Evolutionary conservation across 1,139 yeast species (phyloP), one percentile per base, ranked within the genome.

Genomic region (Kluyveromyces marxianus): DNA sequence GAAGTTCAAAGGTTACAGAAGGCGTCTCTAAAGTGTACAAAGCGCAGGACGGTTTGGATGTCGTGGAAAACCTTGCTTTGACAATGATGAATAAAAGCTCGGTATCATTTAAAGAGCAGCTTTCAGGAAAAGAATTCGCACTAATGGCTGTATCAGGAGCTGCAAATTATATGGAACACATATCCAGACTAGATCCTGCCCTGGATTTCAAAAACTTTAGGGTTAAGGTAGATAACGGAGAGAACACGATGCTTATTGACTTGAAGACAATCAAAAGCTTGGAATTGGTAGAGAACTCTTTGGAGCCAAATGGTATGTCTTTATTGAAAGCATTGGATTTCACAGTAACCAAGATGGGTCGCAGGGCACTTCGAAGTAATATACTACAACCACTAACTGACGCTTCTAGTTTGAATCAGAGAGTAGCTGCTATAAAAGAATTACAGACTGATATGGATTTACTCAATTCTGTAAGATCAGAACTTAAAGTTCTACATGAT

Each of bases 311-410:
- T 10, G 68, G 67, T 0, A 48, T 59, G 25, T 64, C 71, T 0
- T 54, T 74, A 8, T 63, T 64, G 38, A 69, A 67, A 29, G 59
- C 64, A 34, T 51, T 74, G 44, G 66, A 72, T 48, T 50, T 54
- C 2, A 71, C 76, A 1, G 51, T 58, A 0, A 73, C 78, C 0
- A 69, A 68, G 44, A 74, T 74, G 77, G 79, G 78, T 1, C 61
- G 58, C 24, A 53, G 77, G 43, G 50, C 68, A 14, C 54, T 74
- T 37, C 63, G 67, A 48, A 67, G 63, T 25, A 69, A 66, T 44
- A 63, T 74, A 3, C 51, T 74, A 21, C 79, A 74, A 46, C 78
- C 78, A 0, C 55, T 74, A 26, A 70, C 75, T 0, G 69, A 69
- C 49, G 51, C 50, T 26, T 51, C 52, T 0, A 63, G 70, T 30